Conservation (phyloP, 495 filamentous ascomycete genomes). For the Bathelium albidoporum region DNA sequence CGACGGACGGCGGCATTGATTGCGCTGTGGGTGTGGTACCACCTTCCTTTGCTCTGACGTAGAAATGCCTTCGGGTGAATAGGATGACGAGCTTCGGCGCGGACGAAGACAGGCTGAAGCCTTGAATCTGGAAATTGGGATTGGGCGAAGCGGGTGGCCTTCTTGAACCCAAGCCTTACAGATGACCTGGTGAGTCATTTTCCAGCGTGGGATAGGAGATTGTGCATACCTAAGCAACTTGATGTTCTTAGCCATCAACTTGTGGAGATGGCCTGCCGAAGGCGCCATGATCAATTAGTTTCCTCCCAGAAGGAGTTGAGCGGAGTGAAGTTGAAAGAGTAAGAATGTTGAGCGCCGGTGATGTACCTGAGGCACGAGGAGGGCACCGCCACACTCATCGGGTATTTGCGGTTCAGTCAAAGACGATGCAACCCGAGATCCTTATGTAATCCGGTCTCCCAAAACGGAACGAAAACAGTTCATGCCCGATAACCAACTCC, state of each 20-base stretch:
- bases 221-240: conserved; percentile 24
- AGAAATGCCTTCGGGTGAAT: conserved; percentile 62
- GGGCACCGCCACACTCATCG: not conserved
- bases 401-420: too few relatives aligned
- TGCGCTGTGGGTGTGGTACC: conserved; percentile 59
- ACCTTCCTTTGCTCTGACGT: conserved; percentile 54
- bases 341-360: not conserved
- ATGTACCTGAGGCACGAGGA: not conserved
- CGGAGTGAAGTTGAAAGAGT: not conserved
- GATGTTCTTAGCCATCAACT: conserved; percentile 28
- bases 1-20: conserved; percentile 46
- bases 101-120: conserved; percentile 44
- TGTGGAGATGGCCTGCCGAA: conserved; percentile 23
- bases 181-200: not conserved
- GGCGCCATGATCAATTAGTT: conserved; percentile 18
- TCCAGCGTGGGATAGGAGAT: not conserved
- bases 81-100: conserved; percentile 52
- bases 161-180: conserved; percentile 25
- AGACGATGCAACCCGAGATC: too few relatives aligned
- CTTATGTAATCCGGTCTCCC: too few relatives aligned
- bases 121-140: conserved; percentile 39
- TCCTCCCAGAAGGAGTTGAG: not conserved
- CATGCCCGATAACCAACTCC: too few relatives aligned
- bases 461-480: too few relatives aligned
- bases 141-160: conserved; percentile 22